Evolutionary conservation across 441 rosid species (phyloP).

Genomic region (Pelargonium cotyledonis): DNA sequence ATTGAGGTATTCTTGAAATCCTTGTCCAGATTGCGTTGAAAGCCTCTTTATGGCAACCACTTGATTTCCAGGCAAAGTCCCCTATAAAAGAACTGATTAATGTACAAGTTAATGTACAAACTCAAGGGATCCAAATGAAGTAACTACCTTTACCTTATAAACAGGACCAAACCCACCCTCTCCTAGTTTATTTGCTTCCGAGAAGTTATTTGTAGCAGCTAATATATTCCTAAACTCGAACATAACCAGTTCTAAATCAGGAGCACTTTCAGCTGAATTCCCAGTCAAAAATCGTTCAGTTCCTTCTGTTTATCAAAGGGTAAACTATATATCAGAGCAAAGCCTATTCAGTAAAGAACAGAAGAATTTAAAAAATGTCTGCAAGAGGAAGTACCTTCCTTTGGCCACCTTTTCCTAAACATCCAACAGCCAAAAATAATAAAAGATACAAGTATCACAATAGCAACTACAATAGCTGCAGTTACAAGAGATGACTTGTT

Average conservation of each 20-base stretch:
- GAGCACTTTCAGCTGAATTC: constrained; percentile 37
- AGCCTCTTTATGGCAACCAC: constrained; percentile 87
- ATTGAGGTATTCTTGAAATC: constrained; percentile 68
- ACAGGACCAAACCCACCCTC: constrained; percentile 88
- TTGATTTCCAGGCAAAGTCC: constrained; percentile 64
- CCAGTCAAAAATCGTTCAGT: constrained; percentile 32
- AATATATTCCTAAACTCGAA: constrained; percentile 41
- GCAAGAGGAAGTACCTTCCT: background rate
- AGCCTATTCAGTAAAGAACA: background rate
- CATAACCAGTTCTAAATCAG: constrained; percentile 50
- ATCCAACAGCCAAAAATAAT: background rate
- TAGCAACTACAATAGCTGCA: background rate
- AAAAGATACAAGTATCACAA: background rate
- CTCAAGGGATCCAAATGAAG: background rate
- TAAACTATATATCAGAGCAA: background rate
- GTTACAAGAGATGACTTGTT: background rate
- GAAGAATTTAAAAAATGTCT: background rate
- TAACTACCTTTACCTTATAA: constrained; percentile 38
- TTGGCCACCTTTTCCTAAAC: background rate
- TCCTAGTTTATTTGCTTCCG: constrained; percentile 69
- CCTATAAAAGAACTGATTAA: constrained; percentile 30
- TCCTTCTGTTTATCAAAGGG: constrained; percentile 27
- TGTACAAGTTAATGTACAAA: too few relatives aligned
- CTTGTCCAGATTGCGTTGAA: constrained; percentile 66
- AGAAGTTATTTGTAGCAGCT: constrained; percentile 55